These are phyloP conservation scores for Boletus hoseneyae DNA, from an alignment of 1,284 basidiomycete species.

Conservation along the genomic window DNA sequence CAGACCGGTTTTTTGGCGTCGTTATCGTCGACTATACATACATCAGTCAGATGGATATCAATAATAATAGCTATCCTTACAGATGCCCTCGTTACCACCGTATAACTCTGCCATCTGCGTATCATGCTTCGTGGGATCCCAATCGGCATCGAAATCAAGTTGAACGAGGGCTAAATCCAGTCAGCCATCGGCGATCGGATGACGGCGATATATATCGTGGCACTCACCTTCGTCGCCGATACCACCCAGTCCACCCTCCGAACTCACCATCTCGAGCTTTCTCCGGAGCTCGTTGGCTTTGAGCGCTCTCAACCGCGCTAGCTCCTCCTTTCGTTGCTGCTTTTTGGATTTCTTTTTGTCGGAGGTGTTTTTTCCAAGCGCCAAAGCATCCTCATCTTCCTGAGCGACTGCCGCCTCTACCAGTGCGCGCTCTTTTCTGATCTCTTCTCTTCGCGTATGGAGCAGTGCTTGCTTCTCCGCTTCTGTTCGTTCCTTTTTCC, in stretches of 20 bases:
- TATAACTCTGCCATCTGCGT: conserved; percentile 75
- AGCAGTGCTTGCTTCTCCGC: conserved; percentile 78
- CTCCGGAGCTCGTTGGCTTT: conserved; percentile 82
- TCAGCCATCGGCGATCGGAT: not conserved
- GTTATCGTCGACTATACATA: conserved; percentile 20
- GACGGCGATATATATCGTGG: not conserved
- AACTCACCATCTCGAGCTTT: conserved; percentile 69
- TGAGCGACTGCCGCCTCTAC: conserved; percentile 20
- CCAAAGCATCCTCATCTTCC: not conserved
- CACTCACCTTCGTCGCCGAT: conserved; percentile 40
- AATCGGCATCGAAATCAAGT: conserved; percentile 76
- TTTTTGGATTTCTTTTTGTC: conserved; percentile 37
- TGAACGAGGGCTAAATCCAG: conserved; percentile 47
- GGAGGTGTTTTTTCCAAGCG: not conserved
- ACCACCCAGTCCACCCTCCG: conserved; percentile 56
- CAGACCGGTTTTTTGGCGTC: conserved; percentile 78
- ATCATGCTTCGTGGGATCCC: conserved; percentile 80
- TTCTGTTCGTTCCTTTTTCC: conserved; percentile 74
- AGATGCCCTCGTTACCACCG: conserved; percentile 41
- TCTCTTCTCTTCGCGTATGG: conserved; percentile 74
- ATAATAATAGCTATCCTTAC: not conserved
- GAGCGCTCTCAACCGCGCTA: conserved; percentile 73
- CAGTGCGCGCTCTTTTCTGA: conserved; percentile 65
- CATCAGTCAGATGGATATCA: conserved; percentile 6
- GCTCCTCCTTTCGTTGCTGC: conserved; percentile 65